phyloP scores from a whole-genome alignment of 1,139 yeast species.

The Cylindricascospora bacillispora region DNA sequence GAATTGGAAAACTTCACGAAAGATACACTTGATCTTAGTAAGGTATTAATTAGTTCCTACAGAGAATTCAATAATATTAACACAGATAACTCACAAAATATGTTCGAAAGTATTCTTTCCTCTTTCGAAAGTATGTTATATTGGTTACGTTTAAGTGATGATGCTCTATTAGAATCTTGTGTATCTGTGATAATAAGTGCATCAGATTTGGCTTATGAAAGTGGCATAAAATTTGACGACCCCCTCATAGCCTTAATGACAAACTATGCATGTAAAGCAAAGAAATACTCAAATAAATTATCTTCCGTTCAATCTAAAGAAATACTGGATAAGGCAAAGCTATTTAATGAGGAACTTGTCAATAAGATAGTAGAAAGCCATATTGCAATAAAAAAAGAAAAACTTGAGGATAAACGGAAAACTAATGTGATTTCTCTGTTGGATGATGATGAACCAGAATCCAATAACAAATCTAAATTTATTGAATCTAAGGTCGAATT shows the following conservation, averaged over 20 bases:
- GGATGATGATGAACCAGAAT: conserved; percentile 4
- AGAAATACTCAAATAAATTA: conserved; percentile 51
- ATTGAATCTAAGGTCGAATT: conserved; percentile 21
- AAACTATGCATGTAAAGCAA: conserved; percentile 52
- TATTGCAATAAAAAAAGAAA: conserved; percentile 29
- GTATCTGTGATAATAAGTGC: conserved; percentile 58
- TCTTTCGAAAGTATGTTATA: conserved; percentile 53
- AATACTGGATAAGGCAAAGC: conserved; percentile 44
- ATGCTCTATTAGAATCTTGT: conserved; percentile 60
- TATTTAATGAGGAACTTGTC: conserved; percentile 40
- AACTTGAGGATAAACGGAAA: conserved; percentile 10
- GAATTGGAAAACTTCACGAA: conserved; percentile 69
- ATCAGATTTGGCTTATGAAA: conserved; percentile 47
- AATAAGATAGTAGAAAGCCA: conserved; percentile 38
- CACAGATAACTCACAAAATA: conserved; percentile 22
- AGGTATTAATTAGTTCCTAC: conserved; percentile 51
- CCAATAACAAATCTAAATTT: conserved; percentile 4
- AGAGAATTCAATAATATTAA: conserved; percentile 37
- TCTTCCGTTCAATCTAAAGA: conserved; percentile 46
- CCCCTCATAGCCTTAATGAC: conserved; percentile 42
- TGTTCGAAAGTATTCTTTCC: conserved; percentile 26
- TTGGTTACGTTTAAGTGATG: conserved; percentile 76
- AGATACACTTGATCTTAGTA: conserved; percentile 73
- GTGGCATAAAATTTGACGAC: conserved; percentile 36
- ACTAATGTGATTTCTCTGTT: background rate